phyloP scores from a whole-genome alignment of 2,329 filamentous ascomycete species.

The Thelonectria olida region DNA sequence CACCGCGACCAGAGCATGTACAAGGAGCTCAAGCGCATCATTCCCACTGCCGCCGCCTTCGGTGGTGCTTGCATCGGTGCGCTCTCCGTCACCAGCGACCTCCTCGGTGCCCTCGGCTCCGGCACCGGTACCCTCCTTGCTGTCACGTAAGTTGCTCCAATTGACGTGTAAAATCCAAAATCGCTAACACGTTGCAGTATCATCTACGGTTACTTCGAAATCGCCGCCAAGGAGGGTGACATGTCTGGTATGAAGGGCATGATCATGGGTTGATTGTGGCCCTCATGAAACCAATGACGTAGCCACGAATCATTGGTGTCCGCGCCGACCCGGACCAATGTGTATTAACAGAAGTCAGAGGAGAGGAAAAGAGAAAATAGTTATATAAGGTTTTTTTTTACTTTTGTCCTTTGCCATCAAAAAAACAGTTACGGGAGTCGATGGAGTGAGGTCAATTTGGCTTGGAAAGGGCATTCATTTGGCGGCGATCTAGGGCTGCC shows the following conservation, averaged over 20 bases:
- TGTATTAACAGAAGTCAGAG: constrained; percentile 41
- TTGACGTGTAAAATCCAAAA: constrained; percentile 4
- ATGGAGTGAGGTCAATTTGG: constrained; percentile 34
- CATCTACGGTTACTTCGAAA: constrained; percentile 99
- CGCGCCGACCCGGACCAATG: constrained; percentile 28
- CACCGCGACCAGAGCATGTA: constrained; percentile 99
- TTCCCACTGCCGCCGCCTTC: constrained; percentile 96
- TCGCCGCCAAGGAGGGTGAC: constrained; percentile 98
- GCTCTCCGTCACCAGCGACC: constrained; percentile 92
- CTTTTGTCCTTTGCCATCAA: constrained; percentile 34
- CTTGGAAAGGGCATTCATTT: constrained; percentile 31
- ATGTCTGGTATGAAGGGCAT: constrained; percentile 82
- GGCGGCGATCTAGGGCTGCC: constrained; percentile 36
- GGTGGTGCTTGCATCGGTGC: constrained; percentile 99
- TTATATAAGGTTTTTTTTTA: constrained; percentile 39
- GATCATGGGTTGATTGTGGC: constrained; percentile 69
- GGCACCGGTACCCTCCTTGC: constrained; percentile 98
- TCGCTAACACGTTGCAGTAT: constrained; percentile 70
- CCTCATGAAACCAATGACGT: constrained; percentile 26
- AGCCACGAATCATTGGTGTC: constrained; percentile 29
- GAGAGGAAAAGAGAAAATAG: constrained; percentile 41
- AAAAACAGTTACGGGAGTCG: constrained; percentile 36
- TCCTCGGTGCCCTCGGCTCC: constrained; percentile 93
- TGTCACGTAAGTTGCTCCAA: constrained; percentile 83
- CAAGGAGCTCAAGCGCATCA: constrained; percentile 99